Conservation (phyloP, 305 asterid genomes). For the Rubia peregrina region DNA sequence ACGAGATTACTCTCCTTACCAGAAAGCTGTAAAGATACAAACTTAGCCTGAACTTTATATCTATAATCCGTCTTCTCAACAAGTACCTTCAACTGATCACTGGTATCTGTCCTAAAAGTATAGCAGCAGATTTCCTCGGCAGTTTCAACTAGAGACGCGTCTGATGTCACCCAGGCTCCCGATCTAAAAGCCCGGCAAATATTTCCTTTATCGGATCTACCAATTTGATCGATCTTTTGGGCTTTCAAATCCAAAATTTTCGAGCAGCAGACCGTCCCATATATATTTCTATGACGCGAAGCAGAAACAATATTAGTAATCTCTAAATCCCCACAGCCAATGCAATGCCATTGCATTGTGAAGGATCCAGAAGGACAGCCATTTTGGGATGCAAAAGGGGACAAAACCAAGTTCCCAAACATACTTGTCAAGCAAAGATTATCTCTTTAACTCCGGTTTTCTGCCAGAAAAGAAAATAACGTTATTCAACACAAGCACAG, state of each 20-base stretch:
- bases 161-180: constrained; percentile 39
- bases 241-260: constrained; percentile 22
- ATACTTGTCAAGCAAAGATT: background rate
- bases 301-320: constrained; percentile 29
- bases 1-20: constrained; percentile 28
- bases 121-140: constrained; percentile 36
- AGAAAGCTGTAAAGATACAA: constrained; percentile 32
- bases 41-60: constrained; percentile 45
- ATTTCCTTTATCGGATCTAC: constrained; percentile 22
- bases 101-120: constrained; percentile 58
- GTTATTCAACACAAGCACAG: background rate
- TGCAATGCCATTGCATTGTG: constrained; percentile 35
- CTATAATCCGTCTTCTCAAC: constrained; percentile 39
- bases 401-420: constrained; percentile 11
- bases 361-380: constrained; percentile 38
- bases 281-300: constrained; percentile 18
- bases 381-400: constrained; percentile 21
- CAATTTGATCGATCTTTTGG: constrained; percentile 15
- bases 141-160: constrained; percentile 35
- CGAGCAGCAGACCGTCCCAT: constrained; percentile 25
- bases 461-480: constrained; percentile 3
- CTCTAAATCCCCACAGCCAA: constrained; percentile 30
- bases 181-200: constrained; percentile 24
- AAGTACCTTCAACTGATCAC: constrained; percentile 54
- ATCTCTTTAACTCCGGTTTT: background rate